Percentiles rank a stretch among this genome's conserved stretches.
phyloP scores from a whole-genome alignment of 345 rosid species.

The Citrus inodora region DNA sequence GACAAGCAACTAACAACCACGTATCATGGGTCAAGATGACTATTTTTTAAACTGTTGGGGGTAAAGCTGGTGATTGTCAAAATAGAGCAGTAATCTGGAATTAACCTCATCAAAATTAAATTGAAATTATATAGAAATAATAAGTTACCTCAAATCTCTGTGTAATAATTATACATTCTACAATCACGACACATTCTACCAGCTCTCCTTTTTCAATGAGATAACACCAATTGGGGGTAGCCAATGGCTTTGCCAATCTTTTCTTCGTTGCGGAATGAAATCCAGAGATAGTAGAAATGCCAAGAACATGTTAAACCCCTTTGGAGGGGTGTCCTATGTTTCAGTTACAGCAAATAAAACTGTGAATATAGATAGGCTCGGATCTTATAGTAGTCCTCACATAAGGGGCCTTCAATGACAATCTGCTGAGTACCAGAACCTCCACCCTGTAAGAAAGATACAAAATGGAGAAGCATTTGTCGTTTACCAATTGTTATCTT shows the following conservation, averaged over 20 bases:
- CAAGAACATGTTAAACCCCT: background rate
- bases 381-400: constrained; percentile 90
- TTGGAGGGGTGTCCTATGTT: background rate
- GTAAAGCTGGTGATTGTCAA: no score
- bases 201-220: no score
- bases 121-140: no score
- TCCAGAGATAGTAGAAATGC: background rate
- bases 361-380: constrained; percentile 85
- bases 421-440: constrained; percentile 84
- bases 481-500: background rate
- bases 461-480: background rate
- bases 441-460: constrained; percentile 50
- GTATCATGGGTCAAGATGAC: no score
- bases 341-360: constrained; percentile 64
- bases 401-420: constrained; percentile 85
- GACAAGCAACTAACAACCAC: no score
- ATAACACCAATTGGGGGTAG: no score
- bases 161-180: no score
- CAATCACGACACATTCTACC: no score
- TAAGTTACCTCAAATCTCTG: no score
- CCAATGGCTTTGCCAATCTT: background rate
- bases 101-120: no score
- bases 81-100: no score
- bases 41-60: no score
- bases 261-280: background rate